A percentile compares a stretch with the other conserved stretches of the same genome.
These are phyloP conservation scores for Oropetium thomaeum DNA, from an alignment of 176 grass and related monocot genomes.

Conservation along the genomic window DNA sequence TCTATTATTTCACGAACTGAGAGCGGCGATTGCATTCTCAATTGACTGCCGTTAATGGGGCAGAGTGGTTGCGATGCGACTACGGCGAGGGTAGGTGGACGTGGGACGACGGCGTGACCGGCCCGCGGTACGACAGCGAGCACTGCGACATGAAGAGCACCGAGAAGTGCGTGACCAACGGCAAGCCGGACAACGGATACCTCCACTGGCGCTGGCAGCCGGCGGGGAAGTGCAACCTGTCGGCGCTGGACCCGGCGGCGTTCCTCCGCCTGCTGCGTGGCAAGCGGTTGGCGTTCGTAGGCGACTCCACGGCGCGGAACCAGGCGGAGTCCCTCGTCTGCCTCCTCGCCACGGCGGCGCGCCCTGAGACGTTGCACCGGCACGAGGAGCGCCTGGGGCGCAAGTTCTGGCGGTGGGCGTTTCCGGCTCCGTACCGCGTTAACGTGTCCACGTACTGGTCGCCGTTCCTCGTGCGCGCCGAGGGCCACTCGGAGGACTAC, in stretches of 20 bases:
- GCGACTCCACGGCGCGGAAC: conserved; percentile 45
- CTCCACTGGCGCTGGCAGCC: conserved; percentile 46
- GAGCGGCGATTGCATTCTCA: too few relatives aligned
- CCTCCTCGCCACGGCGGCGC: conserved; percentile 23
- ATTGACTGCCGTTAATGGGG: too few relatives aligned
- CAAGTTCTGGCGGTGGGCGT: conserved; percentile 37
- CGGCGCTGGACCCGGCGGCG: conserved; percentile 12
- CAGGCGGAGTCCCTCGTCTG: conserved; percentile 42
- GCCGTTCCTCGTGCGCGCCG: conserved; percentile 34
- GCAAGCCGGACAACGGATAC: conserved; percentile 33
- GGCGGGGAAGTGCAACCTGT: conserved; percentile 5
- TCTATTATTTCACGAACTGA: too few relatives aligned
- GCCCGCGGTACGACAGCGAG: conserved; percentile 27
- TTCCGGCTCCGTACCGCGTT: conserved; percentile 35
- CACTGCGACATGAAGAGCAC: conserved; percentile 19
- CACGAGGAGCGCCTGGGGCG: conserved; percentile 24
- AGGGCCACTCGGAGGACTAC: conserved; percentile 25
- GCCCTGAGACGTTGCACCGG: conserved; percentile 18
- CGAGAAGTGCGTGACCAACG: conserved; percentile 22
- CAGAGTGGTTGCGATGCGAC: conserved; percentile 29
- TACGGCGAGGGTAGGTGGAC: conserved; percentile 36
- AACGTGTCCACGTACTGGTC: conserved; percentile 54
- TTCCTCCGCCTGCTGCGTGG: conserved; percentile 27
- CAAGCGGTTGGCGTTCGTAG: conserved; percentile 32
- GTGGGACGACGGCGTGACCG: background rate